These are phyloP conservation scores for Dryas octopetala DNA, from an alignment of 306 rosid species.

Conservation along the genomic window DNA sequence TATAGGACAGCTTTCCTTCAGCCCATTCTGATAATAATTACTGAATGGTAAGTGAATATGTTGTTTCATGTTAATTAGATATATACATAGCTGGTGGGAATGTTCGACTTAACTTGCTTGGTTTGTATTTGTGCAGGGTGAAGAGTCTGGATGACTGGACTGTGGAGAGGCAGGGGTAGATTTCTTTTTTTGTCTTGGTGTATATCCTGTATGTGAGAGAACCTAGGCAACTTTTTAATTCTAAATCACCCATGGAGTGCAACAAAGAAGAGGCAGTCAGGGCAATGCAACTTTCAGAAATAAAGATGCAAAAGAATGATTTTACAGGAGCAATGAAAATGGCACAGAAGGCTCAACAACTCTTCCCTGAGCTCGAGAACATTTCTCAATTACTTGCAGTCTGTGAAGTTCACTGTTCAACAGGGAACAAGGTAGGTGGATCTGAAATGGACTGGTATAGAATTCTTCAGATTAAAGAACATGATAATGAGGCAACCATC, in stretches of 20 bases:
- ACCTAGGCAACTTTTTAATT: conserved; percentile 29
- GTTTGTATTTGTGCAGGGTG: conserved; percentile 36
- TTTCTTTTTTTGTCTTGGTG: conserved; percentile 1
- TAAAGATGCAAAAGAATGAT: conserved; percentile 55
- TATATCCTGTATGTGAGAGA: conserved; percentile 13
- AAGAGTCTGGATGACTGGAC: conserved; percentile 14
- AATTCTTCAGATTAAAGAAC: conserved; percentile 57
- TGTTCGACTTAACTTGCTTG: conserved; percentile 16
- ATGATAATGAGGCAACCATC: conserved; percentile 53
- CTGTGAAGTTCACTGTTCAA: conserved; percentile 84
- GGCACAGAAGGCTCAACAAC: conserved; percentile 58
- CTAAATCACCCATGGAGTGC: conserved; percentile 71
- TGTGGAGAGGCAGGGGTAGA: neutral
- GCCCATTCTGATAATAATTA: neutral
- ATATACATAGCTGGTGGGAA: neutral
- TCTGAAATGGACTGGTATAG: conserved; percentile 81
- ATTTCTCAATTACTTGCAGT: conserved; percentile 61
- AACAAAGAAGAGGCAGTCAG: conserved; percentile 84
- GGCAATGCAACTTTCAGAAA: conserved; percentile 73
- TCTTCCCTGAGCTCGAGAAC: conserved; percentile 71
- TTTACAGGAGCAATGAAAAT: conserved; percentile 72
- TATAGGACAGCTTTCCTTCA: neutral
- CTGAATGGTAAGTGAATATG: conserved; percentile 10
- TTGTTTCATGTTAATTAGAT: neutral
- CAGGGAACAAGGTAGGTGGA: conserved; percentile 52